Percentiles rank a stretch among this genome's conserved stretches.
These are phyloP conservation scores for Lachnellula arida DNA, from an alignment of 2,329 filamentous ascomycete genomes.

Conservation along the genomic window DNA sequence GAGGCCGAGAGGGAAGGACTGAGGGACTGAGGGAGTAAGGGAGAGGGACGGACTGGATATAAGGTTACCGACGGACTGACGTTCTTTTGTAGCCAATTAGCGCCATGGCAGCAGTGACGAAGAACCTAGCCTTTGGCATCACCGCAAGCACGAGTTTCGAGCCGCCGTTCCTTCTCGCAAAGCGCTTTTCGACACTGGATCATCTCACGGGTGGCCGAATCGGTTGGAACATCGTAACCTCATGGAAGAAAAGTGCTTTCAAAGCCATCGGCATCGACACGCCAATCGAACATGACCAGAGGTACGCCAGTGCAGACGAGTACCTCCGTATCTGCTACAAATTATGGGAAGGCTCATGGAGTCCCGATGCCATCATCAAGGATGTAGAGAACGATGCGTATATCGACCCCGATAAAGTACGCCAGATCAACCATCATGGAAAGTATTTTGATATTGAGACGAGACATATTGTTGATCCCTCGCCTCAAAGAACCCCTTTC, in stretches of 20 bases:
- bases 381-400: conserved; percentile 14
- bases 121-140: conserved; percentile 61
- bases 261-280: conserved; percentile 56
- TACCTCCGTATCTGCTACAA: conserved; percentile 63
- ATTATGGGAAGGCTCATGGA: conserved; percentile 63
- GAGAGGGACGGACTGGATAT: no score
- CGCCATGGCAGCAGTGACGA: conserved; percentile 64
- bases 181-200: conserved; percentile 61
- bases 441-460: conserved; percentile 60
- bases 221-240: conserved; percentile 63
- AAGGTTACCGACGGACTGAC: no score
- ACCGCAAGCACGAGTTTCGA: conserved; percentile 63
- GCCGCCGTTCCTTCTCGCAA: conserved; percentile 61
- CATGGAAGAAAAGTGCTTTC: conserved; percentile 58
- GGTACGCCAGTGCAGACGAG: conserved; percentile 59
- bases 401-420: conserved; percentile 54
- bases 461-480: conserved; percentile 60
- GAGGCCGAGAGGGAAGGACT: no score
- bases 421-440: conserved; percentile 61
- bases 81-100: conserved; percentile 46
- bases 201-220: conserved; percentile 59
- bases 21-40: no score
- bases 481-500: conserved; percentile 63
- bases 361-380: conserved; percentile 47
- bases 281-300: conserved; percentile 58